Conservation (phyloP, 129 eudicot genomes). For the Flaveria ramosissima region DNA sequence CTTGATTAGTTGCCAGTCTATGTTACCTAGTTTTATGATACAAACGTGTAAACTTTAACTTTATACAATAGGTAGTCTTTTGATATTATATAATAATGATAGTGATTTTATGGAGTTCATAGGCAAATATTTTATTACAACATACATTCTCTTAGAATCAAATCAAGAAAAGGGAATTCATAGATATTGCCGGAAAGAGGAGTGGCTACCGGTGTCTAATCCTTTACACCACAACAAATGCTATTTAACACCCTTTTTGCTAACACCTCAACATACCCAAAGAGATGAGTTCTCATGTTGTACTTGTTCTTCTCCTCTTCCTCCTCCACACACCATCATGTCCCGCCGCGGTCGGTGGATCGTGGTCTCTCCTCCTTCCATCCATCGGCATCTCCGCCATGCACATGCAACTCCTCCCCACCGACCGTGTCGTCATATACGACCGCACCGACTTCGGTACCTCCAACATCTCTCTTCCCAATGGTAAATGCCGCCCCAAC, state of each 20-base stretch:
- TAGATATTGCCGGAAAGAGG: background rate
- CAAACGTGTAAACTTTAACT: background rate
- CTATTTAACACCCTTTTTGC: slow-evolving; percentile 25
- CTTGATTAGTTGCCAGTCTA: background rate
- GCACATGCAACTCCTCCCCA: slow-evolving; percentile 93
- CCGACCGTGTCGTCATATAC: slow-evolving; percentile 68
- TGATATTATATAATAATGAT: background rate
- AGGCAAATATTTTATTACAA: no score
- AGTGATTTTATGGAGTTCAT: background rate
- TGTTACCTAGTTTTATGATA: background rate
- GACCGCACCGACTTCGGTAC: slow-evolving; percentile 85
- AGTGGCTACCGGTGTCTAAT: slow-evolving; percentile 12
- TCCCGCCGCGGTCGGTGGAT: slow-evolving; percentile 41
- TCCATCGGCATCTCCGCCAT: slow-evolving; percentile 79
- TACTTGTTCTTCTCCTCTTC: slow-evolving; percentile 22
- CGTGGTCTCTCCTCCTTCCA: slow-evolving; percentile 58
- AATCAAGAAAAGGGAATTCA: background rate
- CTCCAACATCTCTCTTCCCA: slow-evolving; percentile 70
- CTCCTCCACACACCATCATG: slow-evolving; percentile 20
- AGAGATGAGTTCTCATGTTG: background rate
- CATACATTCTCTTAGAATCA: background rate
- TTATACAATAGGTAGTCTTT: background rate
- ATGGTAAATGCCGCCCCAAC: slow-evolving; percentile 55
- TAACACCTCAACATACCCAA: background rate
- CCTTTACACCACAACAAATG: slow-evolving; percentile 27